phyloP scores from a whole-genome alignment of 129 eudicot genomes.

The Saposhnikovia divaricata region DNA sequence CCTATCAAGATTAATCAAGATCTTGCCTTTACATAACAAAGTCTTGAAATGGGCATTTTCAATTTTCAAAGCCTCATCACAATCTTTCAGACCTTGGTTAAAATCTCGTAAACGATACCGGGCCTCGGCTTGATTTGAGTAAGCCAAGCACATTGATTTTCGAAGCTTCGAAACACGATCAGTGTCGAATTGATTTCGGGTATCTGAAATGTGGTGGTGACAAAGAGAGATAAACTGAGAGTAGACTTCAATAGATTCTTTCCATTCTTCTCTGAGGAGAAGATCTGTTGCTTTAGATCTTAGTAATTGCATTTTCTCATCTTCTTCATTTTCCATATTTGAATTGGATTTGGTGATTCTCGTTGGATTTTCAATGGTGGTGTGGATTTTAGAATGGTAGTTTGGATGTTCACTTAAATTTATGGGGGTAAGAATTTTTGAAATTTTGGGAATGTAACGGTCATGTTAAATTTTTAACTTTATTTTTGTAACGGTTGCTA shows the following conservation, averaged over 20 bases:
- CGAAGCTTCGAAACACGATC: conserved; percentile 35
- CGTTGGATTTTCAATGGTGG: conserved; percentile 29
- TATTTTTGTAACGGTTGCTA: conserved; percentile 4
- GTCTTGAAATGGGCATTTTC: conserved; percentile 73
- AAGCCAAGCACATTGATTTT: conserved; percentile 70
- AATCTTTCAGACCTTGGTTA: conserved; percentile 48
- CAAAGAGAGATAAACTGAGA: conserved; percentile 60
- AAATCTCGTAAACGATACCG: conserved; percentile 39
- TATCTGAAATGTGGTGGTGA: conserved; percentile 33
- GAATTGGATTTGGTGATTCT: not conserved
- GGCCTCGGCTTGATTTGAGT: conserved; percentile 81
- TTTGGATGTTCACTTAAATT: not conserved
- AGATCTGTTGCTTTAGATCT: conserved; percentile 83
- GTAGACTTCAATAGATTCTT: conserved; percentile 59
- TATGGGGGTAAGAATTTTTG: not conserved
- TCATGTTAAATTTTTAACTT: not conserved
- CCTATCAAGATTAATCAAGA: conserved; percentile 47
- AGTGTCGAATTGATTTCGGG: conserved; percentile 29
- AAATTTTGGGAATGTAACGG: conserved; percentile 20
- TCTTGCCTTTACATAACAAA: conserved; percentile 75
- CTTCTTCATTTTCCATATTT: conserved; percentile 36
- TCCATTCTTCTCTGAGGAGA: conserved; percentile 82
- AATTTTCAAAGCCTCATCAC: conserved; percentile 67
- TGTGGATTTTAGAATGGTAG: not conserved
- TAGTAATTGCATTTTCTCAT: conserved; percentile 48